Base-by-base conservation (phyloP, 139 green algal species). In the Chlamydomonas incerta region DNA sequence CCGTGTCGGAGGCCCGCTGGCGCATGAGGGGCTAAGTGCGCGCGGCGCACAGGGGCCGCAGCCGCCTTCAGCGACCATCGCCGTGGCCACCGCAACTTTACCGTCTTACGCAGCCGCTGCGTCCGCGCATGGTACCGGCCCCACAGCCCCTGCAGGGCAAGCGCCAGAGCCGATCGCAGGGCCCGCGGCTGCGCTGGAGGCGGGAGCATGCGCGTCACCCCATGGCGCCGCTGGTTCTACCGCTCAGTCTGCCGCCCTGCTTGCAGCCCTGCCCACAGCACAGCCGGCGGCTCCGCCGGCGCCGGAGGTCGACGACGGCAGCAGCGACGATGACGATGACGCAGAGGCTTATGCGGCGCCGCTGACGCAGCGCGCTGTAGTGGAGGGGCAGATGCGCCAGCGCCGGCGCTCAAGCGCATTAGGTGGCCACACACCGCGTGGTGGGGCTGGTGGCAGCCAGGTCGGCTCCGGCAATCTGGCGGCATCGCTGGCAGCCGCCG, bases 281-380 rank as follows among this genome's bases (percentile, higher is more conserved):
- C 28, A 34, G 9, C 21, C 35, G 21, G 69, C 50, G 0, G 47
- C n/a, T 29, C 17, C 31, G 14, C 33, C 47, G 1, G 50, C 20
- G 14, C 50, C 34, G 1, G 68, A 29, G 15, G 18, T 17, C 8
- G 68, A 31, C 20, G 33, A 71, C 34, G 46, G 52, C 73, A 83
- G 76, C 77, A 55, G 46, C 31, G n/a, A 65, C 63, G 41, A 29
- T 20, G 79, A 83, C 20, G 77, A 82, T 1, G 37, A 46, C 14
- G 79, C 66, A 31, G 66, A 68, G 79, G 66, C 65, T 3, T 68
- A 76, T 20, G 47, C 47, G 11, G 65, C 79, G 50, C 31, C 66
- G 23, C 20, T 75, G 31, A 75, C 66, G n/a, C 79, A 85, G 79
- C 79, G 31, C 1, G 79, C 79, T 1, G 23, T 85, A 47, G 66